Conservation (phyloP, 192 early-diverging fungal species). For the Spinellus fusiger region DNA sequence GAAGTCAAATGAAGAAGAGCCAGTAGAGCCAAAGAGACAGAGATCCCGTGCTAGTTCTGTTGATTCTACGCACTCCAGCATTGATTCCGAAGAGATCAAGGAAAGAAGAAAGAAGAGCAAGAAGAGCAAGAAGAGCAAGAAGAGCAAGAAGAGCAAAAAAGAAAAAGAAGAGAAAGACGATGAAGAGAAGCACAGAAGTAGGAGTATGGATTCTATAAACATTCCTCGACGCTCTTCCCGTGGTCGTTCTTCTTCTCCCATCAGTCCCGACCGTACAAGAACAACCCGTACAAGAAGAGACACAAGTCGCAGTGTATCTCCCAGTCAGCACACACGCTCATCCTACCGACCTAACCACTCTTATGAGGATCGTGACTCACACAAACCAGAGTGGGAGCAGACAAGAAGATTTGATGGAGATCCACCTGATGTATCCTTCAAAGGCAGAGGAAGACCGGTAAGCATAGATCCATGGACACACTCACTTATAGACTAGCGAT, state of each 20-base stretch:
- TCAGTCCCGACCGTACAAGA: too few relatives aligned
- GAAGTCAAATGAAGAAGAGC: conserved; percentile 17
- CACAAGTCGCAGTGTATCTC: conserved; percentile 6
- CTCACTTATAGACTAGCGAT: too few relatives aligned
- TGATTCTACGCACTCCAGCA: conserved; percentile 8
- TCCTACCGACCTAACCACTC: background rate
- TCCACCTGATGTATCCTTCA: conserved; percentile 40
- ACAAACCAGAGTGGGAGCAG: conserved; percentile 28
- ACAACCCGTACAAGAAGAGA: conserved; percentile 1
- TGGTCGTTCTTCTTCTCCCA: too few relatives aligned
- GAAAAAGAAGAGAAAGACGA: conserved; percentile 24
- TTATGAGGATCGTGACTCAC: conserved; percentile 7
- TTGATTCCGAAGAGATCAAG: conserved; percentile 29
- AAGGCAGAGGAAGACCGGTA: conserved; percentile 50
- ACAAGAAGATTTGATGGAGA: conserved; percentile 18
- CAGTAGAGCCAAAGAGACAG: conserved; percentile 11
- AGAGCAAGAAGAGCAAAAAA: conserved; percentile 25
- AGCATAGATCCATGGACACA: too few relatives aligned
- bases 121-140: conserved; percentile 33
- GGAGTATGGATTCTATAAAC: too few relatives aligned
- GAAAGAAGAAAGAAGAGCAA: conserved; percentile 27
- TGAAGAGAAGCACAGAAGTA: conserved; percentile 11
- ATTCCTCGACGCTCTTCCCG: too few relatives aligned
- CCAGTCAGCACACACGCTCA: background rate
- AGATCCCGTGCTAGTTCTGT: conserved; percentile 14